Conservation (phyloP, 371 early-diverging fungal species). For the Funneliformis caledonium region DNA sequence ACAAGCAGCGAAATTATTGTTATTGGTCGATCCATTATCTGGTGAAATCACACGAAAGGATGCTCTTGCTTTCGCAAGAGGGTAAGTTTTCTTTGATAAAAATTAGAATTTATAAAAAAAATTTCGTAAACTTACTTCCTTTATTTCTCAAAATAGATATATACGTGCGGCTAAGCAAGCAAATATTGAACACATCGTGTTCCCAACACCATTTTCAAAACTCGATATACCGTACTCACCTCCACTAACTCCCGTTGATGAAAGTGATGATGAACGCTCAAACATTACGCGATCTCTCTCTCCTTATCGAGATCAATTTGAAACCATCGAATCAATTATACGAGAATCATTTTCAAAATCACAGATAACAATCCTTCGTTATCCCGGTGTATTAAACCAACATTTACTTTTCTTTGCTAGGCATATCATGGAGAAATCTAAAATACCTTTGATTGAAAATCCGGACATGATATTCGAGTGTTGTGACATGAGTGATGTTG, state of each 20-base stretch:
- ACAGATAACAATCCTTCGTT: conserved; percentile 19
- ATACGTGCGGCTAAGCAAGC: conserved; percentile 25
- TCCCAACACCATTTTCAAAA: conserved; percentile 24
- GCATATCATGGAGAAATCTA: not conserved
- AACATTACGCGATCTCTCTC: not conserved
- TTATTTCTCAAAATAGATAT: not conserved
- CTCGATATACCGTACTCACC: conserved; percentile 5
- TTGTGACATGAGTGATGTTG: conserved; percentile 14
- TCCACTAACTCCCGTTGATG: conserved; percentile 7
- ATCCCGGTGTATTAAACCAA: conserved; percentile 18
- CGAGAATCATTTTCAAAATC: not conserved
- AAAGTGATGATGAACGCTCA: not conserved
- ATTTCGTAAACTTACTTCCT: not conserved
- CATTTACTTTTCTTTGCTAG: not conserved
- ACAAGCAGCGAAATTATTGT: conserved; percentile 19
- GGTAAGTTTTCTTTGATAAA: not conserved
- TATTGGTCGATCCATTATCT: conserved; percentile 10
- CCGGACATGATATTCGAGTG: conserved; percentile 3
- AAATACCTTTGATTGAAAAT: conserved; percentile 26
- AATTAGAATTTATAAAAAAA: not conserved
- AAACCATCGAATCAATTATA: conserved; percentile 7
- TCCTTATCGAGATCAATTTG: conserved; percentile 23
- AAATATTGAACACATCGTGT: conserved; percentile 13
- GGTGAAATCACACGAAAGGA: conserved; percentile 1
- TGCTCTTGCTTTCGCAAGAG: conserved; percentile 8